Evolutionary conservation across 139 green algal species (phyloP).

Genomic region (Choricystis sp.): DNA sequence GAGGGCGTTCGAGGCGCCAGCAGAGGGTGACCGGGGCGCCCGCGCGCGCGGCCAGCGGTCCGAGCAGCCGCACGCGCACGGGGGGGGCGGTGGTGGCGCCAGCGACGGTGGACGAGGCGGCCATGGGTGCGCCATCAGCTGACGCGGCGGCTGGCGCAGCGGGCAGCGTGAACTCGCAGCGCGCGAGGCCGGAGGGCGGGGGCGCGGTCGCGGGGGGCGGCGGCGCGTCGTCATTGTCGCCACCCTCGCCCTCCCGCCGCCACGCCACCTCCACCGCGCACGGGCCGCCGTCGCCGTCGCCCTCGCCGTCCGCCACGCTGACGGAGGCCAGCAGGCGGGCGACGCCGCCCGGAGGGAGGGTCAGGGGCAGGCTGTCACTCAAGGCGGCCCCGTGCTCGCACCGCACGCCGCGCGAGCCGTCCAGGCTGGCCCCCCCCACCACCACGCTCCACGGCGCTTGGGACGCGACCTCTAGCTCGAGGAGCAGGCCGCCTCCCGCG

Average conservation of each 20-base stretch:
- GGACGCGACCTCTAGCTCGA: too few relatives aligned
- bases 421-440: too few relatives aligned
- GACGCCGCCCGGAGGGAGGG: neutral
- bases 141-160: too few relatives aligned
- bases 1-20: constrained; percentile 24
- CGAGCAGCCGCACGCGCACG: constrained; percentile 23
- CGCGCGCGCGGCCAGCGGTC: constrained; percentile 22
- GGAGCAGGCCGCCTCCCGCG: too few relatives aligned
- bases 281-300: too few relatives aligned
- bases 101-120: too few relatives aligned
- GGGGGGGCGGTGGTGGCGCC: too few relatives aligned
- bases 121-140: neutral
- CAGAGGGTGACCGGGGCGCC: constrained; percentile 24
- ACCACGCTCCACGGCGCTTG: too few relatives aligned
- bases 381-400: too few relatives aligned
- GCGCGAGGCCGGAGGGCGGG: neutral
- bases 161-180: too few relatives aligned
- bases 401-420: too few relatives aligned
- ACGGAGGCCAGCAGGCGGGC: neutral
- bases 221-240: neutral
- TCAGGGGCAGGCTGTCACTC: neutral
- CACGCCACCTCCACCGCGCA: neutral
- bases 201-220: too few relatives aligned
- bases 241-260: neutral
- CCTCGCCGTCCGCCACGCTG: neutral